These are phyloP conservation scores for Orobanche coerulescens DNA, from an alignment of 257 asterid genomes.

Conservation along the genomic window DNA sequence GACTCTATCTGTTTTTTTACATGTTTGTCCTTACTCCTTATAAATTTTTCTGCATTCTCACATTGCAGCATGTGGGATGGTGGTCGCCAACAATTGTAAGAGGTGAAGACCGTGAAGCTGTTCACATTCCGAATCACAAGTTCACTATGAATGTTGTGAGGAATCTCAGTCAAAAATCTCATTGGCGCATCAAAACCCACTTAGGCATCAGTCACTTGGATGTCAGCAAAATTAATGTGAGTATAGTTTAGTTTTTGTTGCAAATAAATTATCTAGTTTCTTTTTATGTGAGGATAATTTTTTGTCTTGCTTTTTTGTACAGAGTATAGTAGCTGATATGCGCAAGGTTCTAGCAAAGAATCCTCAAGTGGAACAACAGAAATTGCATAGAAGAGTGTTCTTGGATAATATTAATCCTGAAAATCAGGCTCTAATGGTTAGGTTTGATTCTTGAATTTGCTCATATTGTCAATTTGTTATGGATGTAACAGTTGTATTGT, in stretches of 20 bases:
- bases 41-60: constrained; percentile 17
- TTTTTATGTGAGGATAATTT: no score
- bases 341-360: constrained; percentile 88
- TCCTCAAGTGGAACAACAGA: constrained; percentile 94
- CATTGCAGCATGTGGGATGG: constrained; percentile 85
- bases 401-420: constrained; percentile 75
- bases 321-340: constrained; percentile 94
- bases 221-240: constrained; percentile 81
- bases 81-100: constrained; percentile 93
- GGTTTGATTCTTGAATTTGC: constrained; percentile 29
- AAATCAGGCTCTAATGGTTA: constrained; percentile 83
- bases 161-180: constrained; percentile 81
- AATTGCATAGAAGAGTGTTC: constrained; percentile 83
- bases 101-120: constrained; percentile 98
- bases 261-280: constrained; percentile 10
- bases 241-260: constrained; percentile 19
- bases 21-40: constrained; percentile 11
- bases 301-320: constrained; percentile 22
- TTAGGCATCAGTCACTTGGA: constrained; percentile 84
- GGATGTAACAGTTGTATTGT: not conserved
- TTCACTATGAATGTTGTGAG: constrained; percentile 85
- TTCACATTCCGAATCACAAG: constrained; percentile 95
- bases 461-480: constrained; percentile 9
- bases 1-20: not conserved
- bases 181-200: constrained; percentile 92